Evolutionary conservation across 192 early-diverging fungal species (phyloP).

Genomic region (Funneliformis mosseae): DNA sequence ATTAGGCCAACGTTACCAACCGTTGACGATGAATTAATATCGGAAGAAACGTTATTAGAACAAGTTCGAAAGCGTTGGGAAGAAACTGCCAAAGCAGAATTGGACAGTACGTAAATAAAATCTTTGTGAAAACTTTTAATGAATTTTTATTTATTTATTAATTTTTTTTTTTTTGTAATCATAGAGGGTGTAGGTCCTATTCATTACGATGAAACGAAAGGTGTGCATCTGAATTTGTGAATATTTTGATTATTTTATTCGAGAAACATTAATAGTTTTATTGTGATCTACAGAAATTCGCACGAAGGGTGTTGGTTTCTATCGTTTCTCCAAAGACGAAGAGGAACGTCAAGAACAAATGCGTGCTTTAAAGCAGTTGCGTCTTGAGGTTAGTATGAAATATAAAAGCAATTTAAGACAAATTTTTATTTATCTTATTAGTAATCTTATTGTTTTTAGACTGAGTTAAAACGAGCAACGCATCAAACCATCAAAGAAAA

Average conservation of each 20-base stretch:
- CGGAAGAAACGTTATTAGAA: background rate
- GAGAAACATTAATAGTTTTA: slow-evolving; percentile 22
- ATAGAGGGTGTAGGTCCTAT: background rate
- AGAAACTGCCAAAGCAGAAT: slow-evolving; percentile 12
- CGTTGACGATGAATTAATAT: slow-evolving; percentile 34
- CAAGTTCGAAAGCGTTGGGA: slow-evolving; percentile 23
- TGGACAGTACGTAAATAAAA: background rate
- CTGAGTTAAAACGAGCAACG: slow-evolving; percentile 39
- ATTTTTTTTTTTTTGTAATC: background rate
- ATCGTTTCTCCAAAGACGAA: slow-evolving; percentile 68
- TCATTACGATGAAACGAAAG: slow-evolving; percentile 29
- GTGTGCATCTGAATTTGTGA: slow-evolving; percentile 11
- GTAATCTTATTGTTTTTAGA: slow-evolving; percentile 33
- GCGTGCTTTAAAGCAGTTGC: slow-evolving; percentile 57
- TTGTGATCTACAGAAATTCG: slow-evolving; percentile 52
- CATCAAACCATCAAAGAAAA: slow-evolving; percentile 38
- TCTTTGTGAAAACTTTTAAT: background rate
- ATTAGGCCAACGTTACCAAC: slow-evolving; percentile 18
- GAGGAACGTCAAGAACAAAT: slow-evolving; percentile 62
- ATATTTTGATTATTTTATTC: background rate
- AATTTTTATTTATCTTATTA: background rate
- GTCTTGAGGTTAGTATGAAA: slow-evolving; percentile 44
- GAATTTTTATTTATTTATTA: too few relatives aligned
- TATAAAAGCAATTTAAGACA: background rate
- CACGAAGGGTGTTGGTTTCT: slow-evolving; percentile 70